Base-by-base conservation (phyloP, 2,329 filamentous ascomycete species). In the Immersiporthe knoxdaviesiana region DNA sequence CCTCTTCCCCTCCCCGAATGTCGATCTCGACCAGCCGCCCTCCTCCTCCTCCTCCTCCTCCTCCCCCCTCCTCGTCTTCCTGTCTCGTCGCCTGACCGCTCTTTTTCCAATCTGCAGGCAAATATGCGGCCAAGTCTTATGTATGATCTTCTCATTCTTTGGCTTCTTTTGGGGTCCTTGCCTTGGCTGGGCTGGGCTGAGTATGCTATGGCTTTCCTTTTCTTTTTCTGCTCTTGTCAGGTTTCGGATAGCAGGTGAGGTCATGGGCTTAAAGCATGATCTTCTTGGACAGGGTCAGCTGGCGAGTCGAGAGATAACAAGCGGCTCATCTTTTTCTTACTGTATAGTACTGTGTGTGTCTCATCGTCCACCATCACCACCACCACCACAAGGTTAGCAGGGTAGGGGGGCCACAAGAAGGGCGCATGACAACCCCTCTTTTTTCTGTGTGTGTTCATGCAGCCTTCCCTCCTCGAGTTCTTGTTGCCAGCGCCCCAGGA, bases 381-480 rank as follows among this genome's bases (percentile, higher is more conserved):
- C 30, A 30, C 14, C n/a, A n/a, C n/a, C n/a, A n/a, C n/a, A n/a
- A n/a, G n/a, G n/a, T n/a, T n/a, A n/a, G n/a, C n/a, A 37, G 32
- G 18, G 32, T 32, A 2, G 35, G 56, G 18, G n/a, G 56, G 32
- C 37, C 56, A 59, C 56, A 32, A 37, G 18, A 24, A 10, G 18
- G 56, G 32, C 56, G 56, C 30, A 37, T 59, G 56, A 59, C 56
- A 24, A 47, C 21, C 44, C 56, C 56, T 27, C 32, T 37, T 32
- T 59, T 16, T 24, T n/a, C 18, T 50, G 18, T n/a, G 21, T 52
- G 56, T 35, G 56, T 59, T 59, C 56, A 59, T 59, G 56, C 56
- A 59, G 30, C 56, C 30, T 59, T 59, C 6, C 56, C 32, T 37
- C 32, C 30, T 37, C 18, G 10, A 37, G 56, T 4, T 24, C 35